phyloP scores from a whole-genome alignment of 768 basidiomycete genomes.

The Obba rivulosa region DNA sequence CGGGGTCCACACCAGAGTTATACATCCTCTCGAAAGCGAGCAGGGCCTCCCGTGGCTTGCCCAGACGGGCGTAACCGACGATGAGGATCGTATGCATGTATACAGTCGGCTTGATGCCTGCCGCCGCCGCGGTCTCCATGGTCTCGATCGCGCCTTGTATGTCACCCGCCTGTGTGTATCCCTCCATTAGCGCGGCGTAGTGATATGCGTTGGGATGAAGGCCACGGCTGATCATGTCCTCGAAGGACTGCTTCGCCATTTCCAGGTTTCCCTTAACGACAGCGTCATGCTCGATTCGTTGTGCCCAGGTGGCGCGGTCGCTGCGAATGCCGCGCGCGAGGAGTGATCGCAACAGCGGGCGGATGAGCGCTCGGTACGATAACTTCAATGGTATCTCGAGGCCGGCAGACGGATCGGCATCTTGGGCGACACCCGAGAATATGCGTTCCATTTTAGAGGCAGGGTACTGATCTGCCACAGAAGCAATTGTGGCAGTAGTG shows the following conservation, averaged over 20 bases:
- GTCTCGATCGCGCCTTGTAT: conserved; percentile 48
- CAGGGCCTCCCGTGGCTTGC: conserved; percentile 48
- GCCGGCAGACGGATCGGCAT: conserved; percentile 48
- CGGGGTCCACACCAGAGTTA: conserved; percentile 54
- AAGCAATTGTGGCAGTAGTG: too few species aligned
- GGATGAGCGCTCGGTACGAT: conserved; percentile 28
- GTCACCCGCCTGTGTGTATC: conserved; percentile 58
- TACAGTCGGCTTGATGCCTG: conserved; percentile 51
- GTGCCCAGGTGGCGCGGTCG: conserved; percentile 51
- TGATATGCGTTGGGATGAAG: conserved; percentile 71
- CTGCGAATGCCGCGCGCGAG: conserved; percentile 41
- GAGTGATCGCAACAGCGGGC: conserved; percentile 43
- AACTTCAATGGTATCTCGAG: conserved; percentile 30
- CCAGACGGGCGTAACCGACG: conserved; percentile 59
- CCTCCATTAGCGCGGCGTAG: conserved; percentile 71
- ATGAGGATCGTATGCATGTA: conserved; percentile 79
- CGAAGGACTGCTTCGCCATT: conserved; percentile 47
- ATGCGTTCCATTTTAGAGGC: too few species aligned
- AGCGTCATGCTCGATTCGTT: conserved; percentile 62
- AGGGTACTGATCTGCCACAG: too few species aligned
- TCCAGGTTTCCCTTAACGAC: conserved; percentile 40
- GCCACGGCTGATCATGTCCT: conserved; percentile 58
- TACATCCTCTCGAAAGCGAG: conserved; percentile 61
- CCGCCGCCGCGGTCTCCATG: conserved; percentile 44
- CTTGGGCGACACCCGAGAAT: conserved; percentile 1